Evolutionary conservation across 1,284 basidiomycete species (phyloP), one percentile per base, ranked within the genome.

Genomic region (Ganoderma leucocontextum): DNA sequence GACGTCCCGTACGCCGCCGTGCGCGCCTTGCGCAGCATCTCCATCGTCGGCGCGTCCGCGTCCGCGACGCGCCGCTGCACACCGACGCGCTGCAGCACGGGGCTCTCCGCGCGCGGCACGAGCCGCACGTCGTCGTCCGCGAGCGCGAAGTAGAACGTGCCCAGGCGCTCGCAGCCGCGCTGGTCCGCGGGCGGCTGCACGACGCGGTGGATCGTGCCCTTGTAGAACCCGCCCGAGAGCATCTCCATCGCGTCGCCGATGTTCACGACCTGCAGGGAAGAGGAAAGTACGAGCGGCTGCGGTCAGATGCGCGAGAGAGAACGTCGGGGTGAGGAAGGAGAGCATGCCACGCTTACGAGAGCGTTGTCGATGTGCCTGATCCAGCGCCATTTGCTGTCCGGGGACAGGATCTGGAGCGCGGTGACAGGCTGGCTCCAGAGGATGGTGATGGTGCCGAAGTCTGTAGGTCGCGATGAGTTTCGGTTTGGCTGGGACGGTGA

Each of bases 381-480:
- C 86, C 87, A 91, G 64, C 84, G 83, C 89, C 89, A 91, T 36
- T 76, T 80, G 1, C 85, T 85, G 53, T 87, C 84, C 4, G 72
- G 81, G 0, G 82, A 80, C 8, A 86, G 77, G 58, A 91, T 89
- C 65, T 90, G 89, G 19, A 90, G 80, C 0, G 80, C 87, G 2
- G 85, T 79, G 1, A 90, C 83, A 0, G 89, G 89, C 65, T 90
- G 89, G 58, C 86, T 87, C 80, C 84, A 89, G 4, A 90, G 77
- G 19, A 89, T 83, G 0, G 84, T 86, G 61, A 90, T 78, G 2
- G 81, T 83, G 13, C 86, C 87, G 67, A 86, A 82, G 73, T 90
- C 88, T 89, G 49, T n/a, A 3, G n/a, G 9, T 3, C 4, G 15
- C 10, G 35, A 4, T 55, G 29, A 59, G 25, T 5, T 29, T 13